phyloP scores from a whole-genome alignment of 495 filamentous ascomycete genomes.

The Lasiosphaeria miniovina region DNA sequence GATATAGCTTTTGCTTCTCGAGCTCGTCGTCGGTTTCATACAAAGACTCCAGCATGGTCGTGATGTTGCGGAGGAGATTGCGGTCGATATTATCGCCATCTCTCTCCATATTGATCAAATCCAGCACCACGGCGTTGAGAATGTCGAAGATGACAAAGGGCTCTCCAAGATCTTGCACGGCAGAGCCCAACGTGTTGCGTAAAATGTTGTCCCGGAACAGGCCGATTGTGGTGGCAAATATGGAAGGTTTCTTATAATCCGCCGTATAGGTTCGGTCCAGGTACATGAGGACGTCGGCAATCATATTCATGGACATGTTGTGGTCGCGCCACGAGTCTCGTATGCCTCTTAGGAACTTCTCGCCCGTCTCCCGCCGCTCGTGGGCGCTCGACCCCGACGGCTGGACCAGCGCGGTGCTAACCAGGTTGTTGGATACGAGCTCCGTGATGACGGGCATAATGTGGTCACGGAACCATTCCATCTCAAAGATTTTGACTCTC shows the following conservation, averaged over 20 bases:
- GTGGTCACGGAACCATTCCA: slow-evolving; percentile 68
- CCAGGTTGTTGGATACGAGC: slow-evolving; percentile 59
- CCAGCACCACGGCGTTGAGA: slow-evolving; percentile 77
- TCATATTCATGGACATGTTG: slow-evolving; percentile 92
- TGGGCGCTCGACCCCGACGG: slow-evolving; percentile 57
- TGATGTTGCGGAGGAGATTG: slow-evolving; percentile 73
- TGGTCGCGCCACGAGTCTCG: slow-evolving; percentile 84
- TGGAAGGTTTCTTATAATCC: slow-evolving; percentile 69
- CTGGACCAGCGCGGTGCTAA: slow-evolving; percentile 44
- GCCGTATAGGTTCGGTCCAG: slow-evolving; percentile 82
- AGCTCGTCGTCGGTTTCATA: slow-evolving; percentile 77
- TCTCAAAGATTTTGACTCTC: slow-evolving; percentile 72
- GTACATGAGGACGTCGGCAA: slow-evolving; percentile 97
- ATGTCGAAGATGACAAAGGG: slow-evolving; percentile 60
- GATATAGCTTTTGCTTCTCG: slow-evolving; percentile 75
- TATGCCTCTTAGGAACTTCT: slow-evolving; percentile 74
- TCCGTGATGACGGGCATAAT: slow-evolving; percentile 62
- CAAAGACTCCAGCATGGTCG: slow-evolving; percentile 87
- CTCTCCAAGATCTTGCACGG: slow-evolving; percentile 22
- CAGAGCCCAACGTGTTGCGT: slow-evolving; percentile 40
- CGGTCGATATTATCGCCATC: slow-evolving; percentile 88
- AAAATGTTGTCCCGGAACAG: slow-evolving; percentile 85
- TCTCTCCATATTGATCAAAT: slow-evolving; percentile 88
- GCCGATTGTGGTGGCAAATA: slow-evolving; percentile 79
- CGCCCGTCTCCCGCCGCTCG: slow-evolving; percentile 76